Conservation (phyloP, 352 stramenopile species). For the Phytophthora citricola region DNA sequence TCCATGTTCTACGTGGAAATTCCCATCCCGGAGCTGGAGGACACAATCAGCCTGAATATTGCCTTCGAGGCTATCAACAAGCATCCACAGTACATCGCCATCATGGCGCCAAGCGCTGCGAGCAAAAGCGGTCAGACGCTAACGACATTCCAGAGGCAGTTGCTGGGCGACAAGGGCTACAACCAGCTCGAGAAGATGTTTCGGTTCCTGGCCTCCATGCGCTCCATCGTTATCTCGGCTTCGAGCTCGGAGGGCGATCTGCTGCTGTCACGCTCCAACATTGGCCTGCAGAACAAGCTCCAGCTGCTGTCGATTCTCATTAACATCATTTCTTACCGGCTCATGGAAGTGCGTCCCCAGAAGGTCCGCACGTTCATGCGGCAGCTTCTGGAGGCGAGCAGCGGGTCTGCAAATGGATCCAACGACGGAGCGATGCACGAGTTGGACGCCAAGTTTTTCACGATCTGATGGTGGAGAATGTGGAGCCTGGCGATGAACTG, state of each 20-base stretch:
- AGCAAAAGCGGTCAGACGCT: constrained; percentile 30
- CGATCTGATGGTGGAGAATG: constrained; percentile 52
- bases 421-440: constrained; percentile 45
- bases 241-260: constrained; percentile 32
- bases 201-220: constrained; percentile 81
- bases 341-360: constrained; percentile 68
- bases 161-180: constrained; percentile 89
- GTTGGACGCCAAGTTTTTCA: constrained; percentile 43
- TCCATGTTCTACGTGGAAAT: constrained; percentile 91
- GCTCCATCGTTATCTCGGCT: constrained; percentile 69
- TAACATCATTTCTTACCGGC: constrained; percentile 83
- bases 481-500: constrained; percentile 66
- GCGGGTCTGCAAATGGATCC: constrained; percentile 23
- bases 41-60: constrained; percentile 82
- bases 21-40: constrained; percentile 70
- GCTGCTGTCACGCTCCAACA: constrained; percentile 59
- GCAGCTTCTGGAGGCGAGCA: constrained; percentile 50
- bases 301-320: constrained; percentile 83
- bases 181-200: constrained; percentile 90
- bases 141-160: constrained; percentile 66
- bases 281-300: constrained; percentile 86
- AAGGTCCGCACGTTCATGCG: constrained; percentile 64
- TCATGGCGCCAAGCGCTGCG: constrained; percentile 48
- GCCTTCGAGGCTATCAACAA: constrained; percentile 84
- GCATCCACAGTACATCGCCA: constrained; percentile 82